Base-by-base conservation (phyloP, 208 protist species). In the Trypanosoma platydactyli region DNA sequence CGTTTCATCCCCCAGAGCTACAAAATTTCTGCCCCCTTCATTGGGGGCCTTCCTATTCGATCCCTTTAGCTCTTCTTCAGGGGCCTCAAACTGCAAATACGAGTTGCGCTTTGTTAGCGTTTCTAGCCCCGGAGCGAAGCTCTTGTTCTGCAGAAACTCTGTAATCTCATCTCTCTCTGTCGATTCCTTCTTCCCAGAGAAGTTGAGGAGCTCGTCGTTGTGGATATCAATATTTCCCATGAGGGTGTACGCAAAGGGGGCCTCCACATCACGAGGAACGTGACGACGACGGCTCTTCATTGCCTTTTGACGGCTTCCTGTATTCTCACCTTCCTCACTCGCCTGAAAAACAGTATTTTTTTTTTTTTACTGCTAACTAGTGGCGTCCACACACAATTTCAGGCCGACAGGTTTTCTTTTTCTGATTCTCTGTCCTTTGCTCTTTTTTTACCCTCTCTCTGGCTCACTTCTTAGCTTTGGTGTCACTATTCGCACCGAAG, bases 151-250 rank as follows among this genome's bases (percentile, higher is more conserved):
- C 2, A 87, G 55, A 27, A 86, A 77, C 7, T 79, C 70, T 48
- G 68, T 46, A 49, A 84, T 76, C 9, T 73, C 64, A 11, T 45
- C 57, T 40, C 59, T 63, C 11, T 52, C n/a, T 24, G 18, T 18
- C 15, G 64, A 44, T 0, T 49, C 58, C 38, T 77, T 73, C 22
- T 44, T 27, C 15, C 89, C 89, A 33, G 76, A 79, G 72, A 91
- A 90, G 68, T 95, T 84, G 44, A 95, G 76, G 15, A 95, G 73
- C 27, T 95, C 86, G 18, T 79, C 83, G 41, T 83, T 84, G 27
- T 92, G 76, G 9, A 76, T 77, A 52, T 92, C 82, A 40, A 95
- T 71, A 55, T 79, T 76, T 45, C 86, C 87, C 16, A 91, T 72
- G 11, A 95, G 73, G 0, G 80, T 82, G 58, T 91, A 91, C 52